Evolutionary conservation across 1,139 yeast genomes (phyloP), one percentile per base, ranked within the genome.

Genomic region (Magnusiomyces ingens): DNA sequence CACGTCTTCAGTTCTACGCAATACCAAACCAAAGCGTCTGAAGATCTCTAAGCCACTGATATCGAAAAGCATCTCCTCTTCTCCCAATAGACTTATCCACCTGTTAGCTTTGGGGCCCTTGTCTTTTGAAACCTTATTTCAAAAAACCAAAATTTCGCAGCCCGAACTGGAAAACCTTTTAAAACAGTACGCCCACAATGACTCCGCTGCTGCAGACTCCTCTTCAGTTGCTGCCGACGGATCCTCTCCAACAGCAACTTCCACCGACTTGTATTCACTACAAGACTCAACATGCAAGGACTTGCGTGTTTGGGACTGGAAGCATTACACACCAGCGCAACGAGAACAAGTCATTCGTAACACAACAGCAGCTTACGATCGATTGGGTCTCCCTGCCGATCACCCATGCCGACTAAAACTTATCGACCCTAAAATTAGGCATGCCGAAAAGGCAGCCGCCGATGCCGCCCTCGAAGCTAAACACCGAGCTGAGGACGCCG

Each of bases 301-400:
- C 44, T 59, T 71, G 42, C 63, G 71, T 8, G 58, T 69, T 13
- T 71, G 72, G 71, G 73, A 69, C 22, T 71, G 71, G 70, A 67
- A 67, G 51, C 65, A 61, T 35, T 71, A 70, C 55, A 58, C 67
- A n/a, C 58, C 60, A 12, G 49, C 58, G 12, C 71, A 71, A 52
- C 65, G 75, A 4, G 55, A 58, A 11, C 57, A 59, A 35, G 71
- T 70, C 32, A 62, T 68, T 44, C 55, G 54, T 6, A 62, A 60
- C 10, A 63, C 73, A 11, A 54, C 58, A 2, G 60, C 56, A 45
- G 73, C 71, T 1, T 71, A 62, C 55, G 71, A 66, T 51, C 55
- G 67, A 5, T 61, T 70, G 38, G 59, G 58, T 2, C 54, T 61
- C 35, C 62, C 70, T 0, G 55, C 55, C 2, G 66, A 66, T 45